Base-by-base conservation (phyloP, 495 filamentous ascomycete species). In the Glonium stellatum region DNA sequence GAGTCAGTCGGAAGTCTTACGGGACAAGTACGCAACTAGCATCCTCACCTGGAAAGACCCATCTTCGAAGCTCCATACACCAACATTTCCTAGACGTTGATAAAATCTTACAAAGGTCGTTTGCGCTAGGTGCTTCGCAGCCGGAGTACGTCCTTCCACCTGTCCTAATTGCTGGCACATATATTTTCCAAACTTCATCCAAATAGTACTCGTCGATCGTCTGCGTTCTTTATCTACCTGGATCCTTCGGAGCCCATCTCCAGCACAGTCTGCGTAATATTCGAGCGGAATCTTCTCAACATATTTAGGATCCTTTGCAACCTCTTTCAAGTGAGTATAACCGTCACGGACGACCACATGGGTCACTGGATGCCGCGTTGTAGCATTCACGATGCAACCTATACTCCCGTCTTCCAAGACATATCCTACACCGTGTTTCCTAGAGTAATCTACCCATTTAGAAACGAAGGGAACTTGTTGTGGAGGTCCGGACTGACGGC, bases 121-220 rank as follows among this genome's bases (percentile, higher is more conserved):
- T 65, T 37, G 63, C 18, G 31, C 22, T 9, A 53, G 15, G 19
- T 71, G 67, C 19, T 72, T 72, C 13, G 70, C 70, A 10, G 64
- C 60, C 31, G 75, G 60, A 5, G 62, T 70, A 21, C 76, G 74
- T 42, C 75, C 72, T 55, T 80, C 72, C 71, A 80, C 69, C 72
- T 78, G 68, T 57, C 80, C 70, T 62, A 85, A 65, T 51, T 78
- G 73, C 68, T 83, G 73, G 60, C 85, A 85, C 93, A 98, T 97
- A 71, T 97, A 98, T 69, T 90, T 89, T 55, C 88, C 90, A 66
- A 97, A 96, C 68, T 92, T 91, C 67, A 88, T 87, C 80, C 92
- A 96, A 42, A 96, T 76, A 41, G 86, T 69, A 83, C 85, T 63
- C 85, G 78, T 73, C 87, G 89, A 60, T 84, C 83, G 23, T 80